Conservation (phyloP, 169 alveolate genomes). For the Plasmodium vivax region DNA sequence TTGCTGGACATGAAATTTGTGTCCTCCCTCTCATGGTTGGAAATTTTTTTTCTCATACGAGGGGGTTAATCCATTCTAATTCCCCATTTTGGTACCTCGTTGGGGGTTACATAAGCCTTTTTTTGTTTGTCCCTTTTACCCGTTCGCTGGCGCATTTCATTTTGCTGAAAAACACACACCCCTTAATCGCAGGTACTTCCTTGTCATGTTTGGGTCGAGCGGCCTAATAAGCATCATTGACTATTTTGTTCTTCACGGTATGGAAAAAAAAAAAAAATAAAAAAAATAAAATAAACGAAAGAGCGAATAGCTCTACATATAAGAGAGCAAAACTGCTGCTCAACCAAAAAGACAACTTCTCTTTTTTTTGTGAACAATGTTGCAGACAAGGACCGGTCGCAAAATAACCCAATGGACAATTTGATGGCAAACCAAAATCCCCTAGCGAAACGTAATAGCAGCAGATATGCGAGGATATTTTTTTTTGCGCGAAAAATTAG, state of each 20-base stretch:
- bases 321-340: not conserved
- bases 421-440: conserved; percentile 63
- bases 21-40: conserved; percentile 81
- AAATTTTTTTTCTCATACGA: not conserved
- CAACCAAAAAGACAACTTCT: not conserved
- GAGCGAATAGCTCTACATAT: not conserved
- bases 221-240: conserved; percentile 71
- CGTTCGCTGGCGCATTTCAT: not conserved
- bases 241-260: conserved; percentile 74
- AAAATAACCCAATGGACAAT: conserved; percentile 47
- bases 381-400: conserved; percentile 60
- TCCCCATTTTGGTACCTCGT: not conserved
- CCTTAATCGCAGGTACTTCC: conserved; percentile 49
- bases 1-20: conserved; percentile 78
- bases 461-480: not conserved
- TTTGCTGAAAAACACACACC: not conserved
- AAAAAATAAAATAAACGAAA: not conserved
- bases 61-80: conserved; percentile 6
- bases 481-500: not conserved
- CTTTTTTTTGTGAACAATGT: not conserved
- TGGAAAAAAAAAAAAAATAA: not conserved
- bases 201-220: conserved; percentile 73
- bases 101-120: conserved; percentile 19
- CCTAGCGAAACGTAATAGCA: conserved; percentile 52
- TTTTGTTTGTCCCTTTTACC: conserved; percentile 47